These are phyloP conservation scores for Collybia sp. DNA, from an alignment of 768 basidiomycete genomes.

Conservation along the genomic window DNA sequence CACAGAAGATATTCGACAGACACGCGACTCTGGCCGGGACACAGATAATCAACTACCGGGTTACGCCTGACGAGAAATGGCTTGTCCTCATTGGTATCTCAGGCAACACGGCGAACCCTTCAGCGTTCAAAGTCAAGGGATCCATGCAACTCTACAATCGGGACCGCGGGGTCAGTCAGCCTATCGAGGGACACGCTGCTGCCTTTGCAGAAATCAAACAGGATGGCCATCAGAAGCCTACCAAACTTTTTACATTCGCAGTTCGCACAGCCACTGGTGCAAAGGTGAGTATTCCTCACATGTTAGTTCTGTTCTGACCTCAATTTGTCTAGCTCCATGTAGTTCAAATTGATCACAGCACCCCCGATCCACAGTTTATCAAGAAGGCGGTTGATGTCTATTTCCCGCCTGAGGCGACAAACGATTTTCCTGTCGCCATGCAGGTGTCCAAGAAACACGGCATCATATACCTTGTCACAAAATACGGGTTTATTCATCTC, in stretches of 20 bases:
- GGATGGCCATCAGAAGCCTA: conserved; percentile 80
- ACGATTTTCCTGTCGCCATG: conserved; percentile 99
- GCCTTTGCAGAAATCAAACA: conserved; percentile 90
- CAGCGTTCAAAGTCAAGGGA: conserved; percentile 98
- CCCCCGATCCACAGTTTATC: conserved; percentile 86
- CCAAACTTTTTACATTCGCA: conserved; percentile 93
- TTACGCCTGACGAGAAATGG: conserved; percentile 94
- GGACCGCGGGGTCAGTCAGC: conserved; percentile 91
- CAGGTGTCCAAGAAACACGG: conserved; percentile 97
- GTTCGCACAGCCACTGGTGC: conserved; percentile 96
- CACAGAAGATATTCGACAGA: conserved; percentile 94
- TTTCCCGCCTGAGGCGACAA: conserved; percentile 97
- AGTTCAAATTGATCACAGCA: conserved; percentile 95
- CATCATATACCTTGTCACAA: conserved; percentile 95
- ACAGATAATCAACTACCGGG: conserved; percentile 98
- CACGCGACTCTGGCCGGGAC: conserved; percentile 91
- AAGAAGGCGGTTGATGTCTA: conserved; percentile 99
- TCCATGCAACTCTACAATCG: conserved; percentile 95
- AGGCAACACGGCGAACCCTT: conserved; percentile 87
- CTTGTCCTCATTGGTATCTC: conserved; percentile 94
- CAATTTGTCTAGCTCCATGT: conserved; percentile 73
- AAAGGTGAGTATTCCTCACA: conserved; percentile 56
- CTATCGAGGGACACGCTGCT: conserved; percentile 98
- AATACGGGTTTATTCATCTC: conserved; percentile 98
- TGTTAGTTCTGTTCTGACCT: conserved; percentile 5